phyloP scores from a whole-genome alignment of 2,329 filamentous ascomycete genomes.

The Pseudogymnoascus sp. region DNA sequence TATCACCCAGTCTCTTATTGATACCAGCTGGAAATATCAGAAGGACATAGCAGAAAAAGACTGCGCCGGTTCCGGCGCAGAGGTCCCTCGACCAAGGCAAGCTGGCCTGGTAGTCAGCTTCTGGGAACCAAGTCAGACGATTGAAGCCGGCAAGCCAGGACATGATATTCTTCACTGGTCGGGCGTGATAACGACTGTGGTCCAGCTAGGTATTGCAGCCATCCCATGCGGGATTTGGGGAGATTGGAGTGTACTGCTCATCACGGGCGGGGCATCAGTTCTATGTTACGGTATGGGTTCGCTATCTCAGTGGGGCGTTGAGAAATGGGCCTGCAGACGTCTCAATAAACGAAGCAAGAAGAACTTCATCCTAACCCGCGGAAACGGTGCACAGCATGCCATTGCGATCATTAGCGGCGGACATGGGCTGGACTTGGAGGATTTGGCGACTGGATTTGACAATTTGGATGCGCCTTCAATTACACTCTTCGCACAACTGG shows the following conservation, averaged over 20 bases:
- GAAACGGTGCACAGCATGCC: conserved; percentile 35
- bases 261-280: conserved; percentile 32
- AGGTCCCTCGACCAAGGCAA: conserved; percentile 17
- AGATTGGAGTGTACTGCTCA: conserved; percentile 29
- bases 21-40: conserved; percentile 5
- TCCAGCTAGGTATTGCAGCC: conserved; percentile 16
- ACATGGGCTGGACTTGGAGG: conserved; percentile 34
- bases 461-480: conserved; percentile 13
- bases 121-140: conserved; percentile 14
- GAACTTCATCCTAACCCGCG: conserved; percentile 29
- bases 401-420: conserved; percentile 32
- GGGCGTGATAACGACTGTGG: conserved; percentile 21
- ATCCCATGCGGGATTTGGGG: conserved; percentile 13
- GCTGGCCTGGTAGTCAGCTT: conserved; percentile 20
- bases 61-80: conserved; percentile 17
- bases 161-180: conserved; percentile 13
- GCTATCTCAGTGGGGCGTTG: conserved; percentile 35
- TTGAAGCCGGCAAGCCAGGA: conserved; percentile 12
- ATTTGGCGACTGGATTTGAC: conserved; percentile 28
- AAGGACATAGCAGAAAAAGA: neutral
- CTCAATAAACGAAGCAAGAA: conserved; percentile 25
- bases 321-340: conserved; percentile 36
- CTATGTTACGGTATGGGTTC: conserved; percentile 30
- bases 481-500: conserved; percentile 1
- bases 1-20: conserved; percentile 9